phyloP scores from a whole-genome alignment of 23 red algal genomes.

The Gracilaria gracilis region DNA sequence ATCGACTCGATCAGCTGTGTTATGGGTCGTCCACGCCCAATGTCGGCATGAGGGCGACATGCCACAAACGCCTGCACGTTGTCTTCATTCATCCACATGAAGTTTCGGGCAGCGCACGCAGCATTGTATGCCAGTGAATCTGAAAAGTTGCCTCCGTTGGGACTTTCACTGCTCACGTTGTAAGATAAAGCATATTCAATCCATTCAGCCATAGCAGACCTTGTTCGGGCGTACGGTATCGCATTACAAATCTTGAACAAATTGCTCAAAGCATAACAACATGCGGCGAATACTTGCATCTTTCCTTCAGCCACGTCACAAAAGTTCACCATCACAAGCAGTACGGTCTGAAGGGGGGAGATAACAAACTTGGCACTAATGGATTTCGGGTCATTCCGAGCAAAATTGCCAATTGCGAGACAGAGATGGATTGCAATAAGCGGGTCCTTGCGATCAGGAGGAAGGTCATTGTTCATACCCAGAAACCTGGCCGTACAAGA shows the following conservation, averaged over 20 bases:
- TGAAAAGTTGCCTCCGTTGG: neutral
- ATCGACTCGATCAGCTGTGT: neutral
- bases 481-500: slow-evolving; percentile 4
- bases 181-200: slow-evolving; percentile 36
- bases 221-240: slow-evolving; percentile 19
- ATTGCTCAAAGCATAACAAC: slow-evolving; percentile 52
- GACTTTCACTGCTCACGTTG: slow-evolving; percentile 7
- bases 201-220: slow-evolving; percentile 38
- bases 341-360: neutral
- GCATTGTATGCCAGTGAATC: slow-evolving; percentile 45
- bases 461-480: slow-evolving; percentile 6
- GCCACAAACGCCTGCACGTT: slow-evolving; percentile 52
- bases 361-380: neutral
- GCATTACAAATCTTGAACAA: slow-evolving; percentile 53
- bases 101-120: slow-evolving; percentile 60
- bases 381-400: slow-evolving; percentile 37
- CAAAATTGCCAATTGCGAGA: slow-evolving; percentile 52
- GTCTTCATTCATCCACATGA: slow-evolving; percentile 62
- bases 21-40: neutral
- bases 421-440: slow-evolving; percentile 42
- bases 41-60: neutral
- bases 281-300: slow-evolving; percentile 35
- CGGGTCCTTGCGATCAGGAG: slow-evolving; percentile 8
- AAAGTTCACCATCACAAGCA: slow-evolving; percentile 46
- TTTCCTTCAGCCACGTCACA: neutral